Evolutionary conservation across 805 yeast species (phyloP).

Genomic region (Nakazawaea wyomingensis): DNA sequence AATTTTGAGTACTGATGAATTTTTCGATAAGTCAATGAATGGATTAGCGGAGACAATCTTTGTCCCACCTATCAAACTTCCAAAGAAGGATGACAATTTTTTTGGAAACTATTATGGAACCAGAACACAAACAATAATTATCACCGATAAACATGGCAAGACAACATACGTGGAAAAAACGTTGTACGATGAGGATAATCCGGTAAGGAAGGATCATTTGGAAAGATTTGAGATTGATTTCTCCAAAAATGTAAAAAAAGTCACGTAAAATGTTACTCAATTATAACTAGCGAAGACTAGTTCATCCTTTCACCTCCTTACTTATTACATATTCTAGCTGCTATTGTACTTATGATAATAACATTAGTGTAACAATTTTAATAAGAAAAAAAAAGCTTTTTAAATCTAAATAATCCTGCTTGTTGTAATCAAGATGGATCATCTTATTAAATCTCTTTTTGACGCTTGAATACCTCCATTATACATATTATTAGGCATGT

Average conservation of each 20-base stretch:
- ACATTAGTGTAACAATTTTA: too few relatives aligned
- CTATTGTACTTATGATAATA: too few relatives aligned
- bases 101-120: slow-evolving; percentile 74
- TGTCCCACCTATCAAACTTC: slow-evolving; percentile 57
- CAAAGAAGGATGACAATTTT: slow-evolving; percentile 20
- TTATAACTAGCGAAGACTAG: neutral
- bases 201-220: neutral
- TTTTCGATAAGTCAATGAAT: slow-evolving; percentile 28
- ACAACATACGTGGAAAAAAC: slow-evolving; percentile 59
- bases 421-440: too few relatives aligned
- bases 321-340: too few relatives aligned
- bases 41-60: slow-evolving; percentile 56
- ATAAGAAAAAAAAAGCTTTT: too few relatives aligned
- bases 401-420: too few relatives aligned
- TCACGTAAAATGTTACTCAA: too few relatives aligned
- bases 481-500: too few relatives aligned
- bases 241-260: too few relatives aligned
- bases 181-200: slow-evolving; percentile 31
- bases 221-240: neutral
- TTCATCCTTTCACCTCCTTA: too few relatives aligned
- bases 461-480: too few relatives aligned
- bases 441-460: too few relatives aligned
- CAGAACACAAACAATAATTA: slow-evolving; percentile 74
- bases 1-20: slow-evolving; percentile 42
- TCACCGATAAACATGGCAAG: slow-evolving; percentile 46